phyloP scores from a whole-genome alignment of 192 early-diverging fungal species.

The Coemansia sp. region DNA sequence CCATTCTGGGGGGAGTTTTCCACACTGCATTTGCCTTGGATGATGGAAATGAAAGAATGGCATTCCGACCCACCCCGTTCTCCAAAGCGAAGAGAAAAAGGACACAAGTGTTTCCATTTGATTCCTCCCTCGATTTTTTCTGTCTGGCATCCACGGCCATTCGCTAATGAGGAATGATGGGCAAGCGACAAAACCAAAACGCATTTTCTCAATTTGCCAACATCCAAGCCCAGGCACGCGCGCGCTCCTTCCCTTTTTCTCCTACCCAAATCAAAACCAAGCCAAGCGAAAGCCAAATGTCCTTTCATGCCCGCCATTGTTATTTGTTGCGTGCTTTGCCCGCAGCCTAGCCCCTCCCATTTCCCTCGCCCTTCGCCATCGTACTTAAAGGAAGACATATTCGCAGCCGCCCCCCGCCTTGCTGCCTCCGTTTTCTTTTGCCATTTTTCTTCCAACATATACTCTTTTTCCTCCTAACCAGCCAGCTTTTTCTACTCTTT shows the following conservation, averaged over 20 bases:
- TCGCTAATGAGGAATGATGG: not conserved
- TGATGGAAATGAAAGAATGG: not conserved
- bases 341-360: slow-evolving; percentile 10
- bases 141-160: not conserved
- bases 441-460: slow-evolving; percentile 8
- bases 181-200: not conserved
- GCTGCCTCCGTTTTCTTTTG: slow-evolving; percentile 3
- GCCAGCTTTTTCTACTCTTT: slow-evolving; percentile 1
- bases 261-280: not conserved
- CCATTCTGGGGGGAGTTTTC: not conserved
- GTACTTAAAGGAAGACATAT: slow-evolving; percentile 25
- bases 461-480: not conserved
- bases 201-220: slow-evolving; percentile 1
- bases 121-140: slow-evolving; percentile 1
- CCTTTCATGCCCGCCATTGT: not conserved
- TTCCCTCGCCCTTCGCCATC: slow-evolving; percentile 6
- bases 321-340: too few relatives aligned
- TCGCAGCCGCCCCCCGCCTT: slow-evolving; percentile 13
- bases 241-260: not conserved
- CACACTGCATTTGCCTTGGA: not conserved
- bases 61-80: not conserved
- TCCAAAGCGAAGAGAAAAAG: not conserved
- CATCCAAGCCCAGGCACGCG: not conserved
- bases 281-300: not conserved
- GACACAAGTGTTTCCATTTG: not conserved